These are phyloP conservation scores for Rickenella mellea DNA, from an alignment of 768 basidiomycete species.

Conservation along the genomic window DNA sequence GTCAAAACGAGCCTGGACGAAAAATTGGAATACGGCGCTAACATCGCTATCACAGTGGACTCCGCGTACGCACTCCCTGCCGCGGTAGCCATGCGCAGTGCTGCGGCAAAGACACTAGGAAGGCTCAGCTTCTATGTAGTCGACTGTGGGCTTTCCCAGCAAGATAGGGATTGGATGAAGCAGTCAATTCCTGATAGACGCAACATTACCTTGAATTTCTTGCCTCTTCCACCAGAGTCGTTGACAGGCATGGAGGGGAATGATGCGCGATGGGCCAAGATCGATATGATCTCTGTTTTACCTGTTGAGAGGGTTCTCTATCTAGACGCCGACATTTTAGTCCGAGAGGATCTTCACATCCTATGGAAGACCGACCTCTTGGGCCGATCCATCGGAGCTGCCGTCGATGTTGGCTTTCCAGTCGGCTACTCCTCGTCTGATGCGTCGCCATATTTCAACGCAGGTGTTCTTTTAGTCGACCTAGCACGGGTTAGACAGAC, in stretches of 20 bases:
- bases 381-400: slow-evolving; percentile 34
- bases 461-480: slow-evolving; percentile 45
- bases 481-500: slow-evolving; percentile 26
- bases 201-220: slow-evolving; percentile 33
- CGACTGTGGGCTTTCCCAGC: slow-evolving; percentile 32
- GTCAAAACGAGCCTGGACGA: slow-evolving; percentile 4
- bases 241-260: slow-evolving; percentile 16
- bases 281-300: slow-evolving; percentile 34
- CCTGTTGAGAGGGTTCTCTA: slow-evolving; percentile 44
- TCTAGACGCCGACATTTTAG: slow-evolving; percentile 43
- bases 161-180: slow-evolving; percentile 24
- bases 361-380: slow-evolving; percentile 38
- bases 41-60: slow-evolving; percentile 36
- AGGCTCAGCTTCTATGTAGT: slow-evolving; percentile 41
- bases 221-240: slow-evolving; percentile 27
- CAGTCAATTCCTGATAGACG: slow-evolving; percentile 16
- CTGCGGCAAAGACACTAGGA: slow-evolving; percentile 23
- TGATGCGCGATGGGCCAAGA: slow-evolving; percentile 38
- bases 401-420: slow-evolving; percentile 38
- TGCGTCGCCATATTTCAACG: slow-evolving; percentile 38
- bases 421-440: slow-evolving; percentile 31
- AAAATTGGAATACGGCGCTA: slow-evolving; percentile 35
- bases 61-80: slow-evolving; percentile 37
- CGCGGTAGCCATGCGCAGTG: slow-evolving; percentile 36
- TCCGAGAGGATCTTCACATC: slow-evolving; percentile 26